Evolutionary conservation across 331 rosid species (phyloP), one percentile per base, ranked within the genome.

Genomic region (Telfairia occidentalis): DNA sequence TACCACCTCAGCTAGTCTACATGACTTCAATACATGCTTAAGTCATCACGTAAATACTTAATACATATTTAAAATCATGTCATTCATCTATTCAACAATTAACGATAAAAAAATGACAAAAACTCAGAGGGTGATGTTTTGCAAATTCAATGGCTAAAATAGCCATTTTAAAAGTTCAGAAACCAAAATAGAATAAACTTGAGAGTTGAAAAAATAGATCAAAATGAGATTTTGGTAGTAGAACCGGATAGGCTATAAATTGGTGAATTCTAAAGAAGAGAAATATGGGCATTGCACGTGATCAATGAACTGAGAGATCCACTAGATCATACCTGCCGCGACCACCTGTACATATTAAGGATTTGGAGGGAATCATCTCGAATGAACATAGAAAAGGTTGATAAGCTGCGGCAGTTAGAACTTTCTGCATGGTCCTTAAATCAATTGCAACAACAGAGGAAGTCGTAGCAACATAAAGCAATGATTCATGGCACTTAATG

Each of bases 341-440:
- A 71, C 87, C 77, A n/a, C 96, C 98, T 0, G 96, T 84, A 78
- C 93, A 87, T 67, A 89, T 72, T 71, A 90, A 84, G 76, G 87
- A 86, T 78, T 90, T 86, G 32, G 96, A 89, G 75, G 92, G 97
- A 35, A 74, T 7, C 1, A 84, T 79, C 74, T 85, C 93, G 71
- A 90, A 90, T 9, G 97, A 86, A 76, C 78, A 83, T 77, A 90
- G 70, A 73, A 77, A 86, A 15, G 85, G 77, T 65, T 13, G 84
- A 80, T 76, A 79, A 38, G 80, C 76, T 4, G 92, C 89, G 4
- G 88, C 87, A 13, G 91, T 86, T 42, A 86, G 13, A 64, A 83
- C 97, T 82, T 74, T 90, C 58, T 79, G 86, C 98, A 90, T 92
- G 52, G 93, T 90, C 84, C 98, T 89, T 79, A 90, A 78, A 84